A percentile compares a stretch with the other conserved stretches of the same genome.
phyloP scores from a whole-genome alignment of 352 stramenopile species.

The Peronosclerospora sorghi region DNA sequence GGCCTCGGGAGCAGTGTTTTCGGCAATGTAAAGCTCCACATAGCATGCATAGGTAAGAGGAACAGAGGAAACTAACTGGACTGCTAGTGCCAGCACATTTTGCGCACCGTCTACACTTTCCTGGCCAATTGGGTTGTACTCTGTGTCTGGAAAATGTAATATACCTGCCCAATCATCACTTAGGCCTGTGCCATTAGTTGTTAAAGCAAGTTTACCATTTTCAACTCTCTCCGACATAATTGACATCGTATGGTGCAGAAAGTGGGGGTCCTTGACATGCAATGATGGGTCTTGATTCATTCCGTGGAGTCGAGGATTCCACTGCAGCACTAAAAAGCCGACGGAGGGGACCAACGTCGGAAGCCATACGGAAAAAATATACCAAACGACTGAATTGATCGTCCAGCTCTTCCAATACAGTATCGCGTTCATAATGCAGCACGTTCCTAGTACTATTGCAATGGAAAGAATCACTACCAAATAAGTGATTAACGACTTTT shows the following conservation, averaged over 20 bases:
- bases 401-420: conserved; percentile 50
- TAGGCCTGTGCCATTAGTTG: conserved; percentile 23
- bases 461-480: conserved; percentile 65
- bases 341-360: conserved; percentile 60
- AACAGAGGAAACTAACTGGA: conserved; percentile 54
- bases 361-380: conserved; percentile 71
- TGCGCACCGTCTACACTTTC: conserved; percentile 48
- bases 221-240: conserved; percentile 41
- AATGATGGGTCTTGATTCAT: conserved; percentile 57
- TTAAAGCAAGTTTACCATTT: conserved; percentile 18
- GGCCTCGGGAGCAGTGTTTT: conserved; percentile 26
- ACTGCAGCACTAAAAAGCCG: conserved; percentile 75
- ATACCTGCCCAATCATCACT: conserved; percentile 63
- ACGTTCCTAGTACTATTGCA: conserved; percentile 47
- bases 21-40: conserved; percentile 62
- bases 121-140: conserved; percentile 52
- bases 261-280: conserved; percentile 34
- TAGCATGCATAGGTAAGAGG: conserved; percentile 62
- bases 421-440: conserved; percentile 49
- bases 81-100: conserved; percentile 65
- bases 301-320: conserved; percentile 68
- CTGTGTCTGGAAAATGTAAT: conserved; percentile 58
- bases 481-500: conserved; percentile 71
- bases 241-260: conserved; percentile 22
- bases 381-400: conserved; percentile 71